Evolutionary conservation across 345 rosid genomes (phyloP).

Genomic region (Rhodamnia rubescens): DNA sequence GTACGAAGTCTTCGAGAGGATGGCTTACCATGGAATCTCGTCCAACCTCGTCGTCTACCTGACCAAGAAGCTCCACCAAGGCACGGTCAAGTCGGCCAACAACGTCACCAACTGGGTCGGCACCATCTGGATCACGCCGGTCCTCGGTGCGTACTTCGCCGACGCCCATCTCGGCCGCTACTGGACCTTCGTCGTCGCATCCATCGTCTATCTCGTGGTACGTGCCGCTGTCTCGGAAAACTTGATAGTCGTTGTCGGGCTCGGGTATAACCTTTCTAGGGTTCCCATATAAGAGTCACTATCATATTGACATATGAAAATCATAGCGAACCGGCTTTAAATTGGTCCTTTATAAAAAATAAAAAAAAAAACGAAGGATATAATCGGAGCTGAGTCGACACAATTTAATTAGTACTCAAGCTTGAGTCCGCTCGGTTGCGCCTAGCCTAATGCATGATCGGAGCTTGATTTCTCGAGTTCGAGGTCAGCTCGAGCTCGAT

Average conservation of each 20-base stretch:
- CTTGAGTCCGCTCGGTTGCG: background rate
- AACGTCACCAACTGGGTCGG: constrained; percentile 97
- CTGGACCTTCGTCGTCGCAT: constrained; percentile 52
- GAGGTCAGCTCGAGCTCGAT: background rate
- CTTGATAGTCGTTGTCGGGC: background rate
- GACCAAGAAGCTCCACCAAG: constrained; percentile 70
- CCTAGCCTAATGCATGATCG: background rate
- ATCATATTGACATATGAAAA: background rate
- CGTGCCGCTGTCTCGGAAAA: background rate
- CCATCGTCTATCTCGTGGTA: constrained; percentile 48
- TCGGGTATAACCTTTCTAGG: background rate
- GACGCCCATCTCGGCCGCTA: constrained; percentile 91
- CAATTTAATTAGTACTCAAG: background rate
- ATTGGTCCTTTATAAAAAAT: background rate
- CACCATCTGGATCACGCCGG: constrained; percentile 68
- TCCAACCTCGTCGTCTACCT: constrained; percentile 62
- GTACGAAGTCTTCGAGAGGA: constrained; percentile 75
- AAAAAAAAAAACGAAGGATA: background rate
- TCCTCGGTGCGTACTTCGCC: constrained; percentile 80
- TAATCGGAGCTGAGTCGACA: background rate
- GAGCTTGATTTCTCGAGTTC: background rate
- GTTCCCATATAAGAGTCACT: background rate
- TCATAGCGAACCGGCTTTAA: background rate
- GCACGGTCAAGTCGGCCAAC: constrained; percentile 73
- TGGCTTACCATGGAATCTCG: constrained; percentile 89